Evolutionary conservation across 2,329 filamentous ascomycete species (phyloP), one percentile per base, ranked within the genome.

Genomic region (Colletotrichum karsti): DNA sequence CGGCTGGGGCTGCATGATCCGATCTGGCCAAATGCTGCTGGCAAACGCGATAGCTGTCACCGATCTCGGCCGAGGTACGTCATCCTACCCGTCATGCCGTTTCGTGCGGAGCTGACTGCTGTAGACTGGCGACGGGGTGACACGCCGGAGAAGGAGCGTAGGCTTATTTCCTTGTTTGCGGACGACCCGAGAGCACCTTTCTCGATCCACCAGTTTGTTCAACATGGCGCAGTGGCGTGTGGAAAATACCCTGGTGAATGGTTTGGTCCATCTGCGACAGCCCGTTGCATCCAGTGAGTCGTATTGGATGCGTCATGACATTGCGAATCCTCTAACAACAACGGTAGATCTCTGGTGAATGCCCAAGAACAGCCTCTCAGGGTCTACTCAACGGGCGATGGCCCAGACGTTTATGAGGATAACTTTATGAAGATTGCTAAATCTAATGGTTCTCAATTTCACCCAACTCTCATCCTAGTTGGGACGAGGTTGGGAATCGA

Each of bases 1-100:
- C 9, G 96, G 96, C 57, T 99, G 97, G 94, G 96, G 96, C 0
- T 99, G 96, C 77, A 99, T 99, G 96, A 98, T 99, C 73, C 87
- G 96, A 67, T 98, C 95, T 6, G 96, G 96, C 4, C 96, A 99
- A 82, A 95, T 93, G 75, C 85, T 99, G 26, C 84, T 99, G 44
- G 95, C 95, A 48, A 99, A 98, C 79, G 87, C 95, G 2, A 84
- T 98, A 73, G 81, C 89, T 18, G 86, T 92, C 62, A 82, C 95
- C 53, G 85, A 87, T 41, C 82, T 98, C 22, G 95, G 96, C 20
- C 90, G 96, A 87, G 92, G 93, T 94, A 85, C 70, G 41, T 44
- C 18, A n/a, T n/a, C n/a, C n/a, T n/a, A n/a, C n/a, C n/a, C n/a
- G n/a, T n/a, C n/a, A n/a, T n/a, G n/a, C n/a, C n/a, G n/a, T n/a